Conservation (phyloP, 805 yeast genomes). For the Sugiyamaella qingdaonensis region DNA sequence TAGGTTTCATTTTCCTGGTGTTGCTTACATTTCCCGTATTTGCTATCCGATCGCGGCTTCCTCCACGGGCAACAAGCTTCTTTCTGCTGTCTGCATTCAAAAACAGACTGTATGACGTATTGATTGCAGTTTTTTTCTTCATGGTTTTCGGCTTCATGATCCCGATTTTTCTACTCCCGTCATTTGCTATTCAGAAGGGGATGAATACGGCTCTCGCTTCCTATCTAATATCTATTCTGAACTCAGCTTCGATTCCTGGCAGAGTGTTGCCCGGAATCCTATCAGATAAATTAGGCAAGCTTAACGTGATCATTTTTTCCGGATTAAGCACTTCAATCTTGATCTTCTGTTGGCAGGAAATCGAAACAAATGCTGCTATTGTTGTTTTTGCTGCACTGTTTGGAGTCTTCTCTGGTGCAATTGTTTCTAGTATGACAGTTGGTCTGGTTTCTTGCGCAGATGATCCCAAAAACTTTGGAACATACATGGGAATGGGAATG, state of each 20-base stretch:
- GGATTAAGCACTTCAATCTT: constrained; percentile 14
- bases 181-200: constrained; percentile 27
- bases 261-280: constrained; percentile 44
- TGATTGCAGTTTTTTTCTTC: constrained; percentile 18
- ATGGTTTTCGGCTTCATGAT: constrained; percentile 40
- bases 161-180: constrained; percentile 32
- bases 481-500: constrained; percentile 58
- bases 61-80: constrained; percentile 23
- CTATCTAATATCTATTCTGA: constrained; percentile 30
- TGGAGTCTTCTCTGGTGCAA: constrained; percentile 33
- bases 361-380: constrained; percentile 25
- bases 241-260: constrained; percentile 42
- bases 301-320: constrained; percentile 32
- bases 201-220: constrained; percentile 22
- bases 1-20: constrained; percentile 39
- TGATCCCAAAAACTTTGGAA: constrained; percentile 41
- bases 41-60: constrained; percentile 23
- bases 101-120: constrained; percentile 19
- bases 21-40: constrained; percentile 22
- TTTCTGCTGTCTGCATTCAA: constrained; percentile 19
- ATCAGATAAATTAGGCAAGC: constrained; percentile 47
- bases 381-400: constrained; percentile 29
- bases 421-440: constrained; percentile 31
- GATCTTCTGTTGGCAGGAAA: constrained; percentile 21
- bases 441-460: constrained; percentile 28